Conservation (phyloP, 306 rosid genomes). For the Corylus avellana region DNA sequence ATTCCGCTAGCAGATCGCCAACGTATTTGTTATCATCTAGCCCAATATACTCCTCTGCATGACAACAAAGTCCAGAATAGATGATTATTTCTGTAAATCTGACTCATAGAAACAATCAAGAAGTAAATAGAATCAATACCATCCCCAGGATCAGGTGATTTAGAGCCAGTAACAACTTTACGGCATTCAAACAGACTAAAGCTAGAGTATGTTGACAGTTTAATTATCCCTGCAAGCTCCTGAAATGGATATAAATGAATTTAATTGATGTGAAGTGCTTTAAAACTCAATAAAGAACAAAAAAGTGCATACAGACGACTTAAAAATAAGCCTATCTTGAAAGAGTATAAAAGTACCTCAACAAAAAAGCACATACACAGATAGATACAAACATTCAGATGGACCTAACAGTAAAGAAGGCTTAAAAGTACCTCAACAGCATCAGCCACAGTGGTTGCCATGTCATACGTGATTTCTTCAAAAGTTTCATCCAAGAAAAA, state of each 20-base stretch:
- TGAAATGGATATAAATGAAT: conserved; percentile 39
- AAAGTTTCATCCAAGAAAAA: conserved; percentile 94
- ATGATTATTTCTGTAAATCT: conserved; percentile 20
- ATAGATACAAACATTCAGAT: neutral
- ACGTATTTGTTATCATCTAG: conserved; percentile 88
- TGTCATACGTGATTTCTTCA: conserved; percentile 91
- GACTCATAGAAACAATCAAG: conserved; percentile 17
- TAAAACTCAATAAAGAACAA: neutral
- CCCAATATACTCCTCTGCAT: conserved; percentile 81
- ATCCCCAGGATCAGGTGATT: conserved; percentile 77
- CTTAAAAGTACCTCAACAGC: conserved; percentile 77
- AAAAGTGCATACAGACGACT: conserved; percentile 1
- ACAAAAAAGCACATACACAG: neutral
- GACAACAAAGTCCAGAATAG: conserved; percentile 39
- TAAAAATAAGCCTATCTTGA: conserved; percentile 5
- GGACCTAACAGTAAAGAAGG: conserved; percentile 26
- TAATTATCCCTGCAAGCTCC: conserved; percentile 93
- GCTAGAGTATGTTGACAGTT: conserved; percentile 73
- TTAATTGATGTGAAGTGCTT: conserved; percentile 24
- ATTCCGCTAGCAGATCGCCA: conserved; percentile 84
- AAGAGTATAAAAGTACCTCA: too few relatives aligned
- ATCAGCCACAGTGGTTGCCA: conserved; percentile 91
- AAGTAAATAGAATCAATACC: conserved; percentile 43
- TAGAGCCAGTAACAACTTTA: conserved; percentile 71
- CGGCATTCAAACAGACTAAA: conserved; percentile 87